phyloP scores from a whole-genome alignment of 768 basidiomycete genomes.

The Multifurca ochricompacta region DNA sequence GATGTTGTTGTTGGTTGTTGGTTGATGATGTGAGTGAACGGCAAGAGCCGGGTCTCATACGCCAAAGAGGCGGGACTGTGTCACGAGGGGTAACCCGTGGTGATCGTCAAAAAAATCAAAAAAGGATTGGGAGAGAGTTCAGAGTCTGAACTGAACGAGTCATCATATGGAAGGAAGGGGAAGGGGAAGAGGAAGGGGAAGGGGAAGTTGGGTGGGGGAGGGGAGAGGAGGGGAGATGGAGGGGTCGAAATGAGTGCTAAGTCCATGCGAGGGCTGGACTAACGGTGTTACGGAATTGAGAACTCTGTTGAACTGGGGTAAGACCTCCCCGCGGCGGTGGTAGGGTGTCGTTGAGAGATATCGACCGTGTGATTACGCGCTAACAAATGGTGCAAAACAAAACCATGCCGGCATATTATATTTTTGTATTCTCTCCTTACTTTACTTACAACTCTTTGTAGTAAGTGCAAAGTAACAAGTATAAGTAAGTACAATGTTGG shows the following conservation, averaged over 20 bases:
- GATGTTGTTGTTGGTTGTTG: too few relatives aligned
- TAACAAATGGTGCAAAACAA: not conserved
- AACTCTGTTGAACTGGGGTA: not conserved
- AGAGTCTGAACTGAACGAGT: not conserved
- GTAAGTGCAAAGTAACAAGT: too few relatives aligned
- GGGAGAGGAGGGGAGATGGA: not conserved
- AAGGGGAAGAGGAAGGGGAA: too few relatives aligned
- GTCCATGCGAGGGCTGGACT: slow-evolving; percentile 14
- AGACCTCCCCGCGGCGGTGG: not conserved
- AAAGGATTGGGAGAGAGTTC: too few relatives aligned
- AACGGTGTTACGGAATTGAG: slow-evolving; percentile 7
- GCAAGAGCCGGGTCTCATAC: not conserved
- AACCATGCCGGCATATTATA: slow-evolving; percentile 1
- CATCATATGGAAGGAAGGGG: too few relatives aligned
- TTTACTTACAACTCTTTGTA: not conserved
- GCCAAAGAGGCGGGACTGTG: slow-evolving; percentile 4
- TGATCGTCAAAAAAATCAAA: slow-evolving; percentile 17
- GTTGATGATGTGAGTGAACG: too few relatives aligned
- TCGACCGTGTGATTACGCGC: slow-evolving; percentile 4
- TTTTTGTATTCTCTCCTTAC: not conserved
- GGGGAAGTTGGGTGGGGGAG: too few relatives aligned
- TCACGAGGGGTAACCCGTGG: slow-evolving; percentile 1
- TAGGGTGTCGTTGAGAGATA: not conserved
- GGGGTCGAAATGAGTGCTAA: slow-evolving; percentile 3
- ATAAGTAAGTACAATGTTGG: too few relatives aligned